phyloP scores from a whole-genome alignment of 495 filamentous ascomycete species.

The Podospora pseudoanserina region DNA sequence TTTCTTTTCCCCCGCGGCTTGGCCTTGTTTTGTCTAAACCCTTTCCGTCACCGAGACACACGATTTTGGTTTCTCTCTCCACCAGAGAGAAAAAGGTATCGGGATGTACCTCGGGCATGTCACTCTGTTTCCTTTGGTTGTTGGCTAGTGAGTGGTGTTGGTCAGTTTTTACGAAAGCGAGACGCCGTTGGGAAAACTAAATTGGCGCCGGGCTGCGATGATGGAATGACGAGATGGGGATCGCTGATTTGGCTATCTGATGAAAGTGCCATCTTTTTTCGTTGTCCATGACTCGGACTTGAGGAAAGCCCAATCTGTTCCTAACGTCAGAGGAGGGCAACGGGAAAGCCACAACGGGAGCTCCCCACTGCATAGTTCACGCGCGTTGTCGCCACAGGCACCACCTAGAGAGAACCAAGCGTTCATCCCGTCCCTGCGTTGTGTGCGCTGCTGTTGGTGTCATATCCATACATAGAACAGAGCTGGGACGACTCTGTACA shows the following conservation, averaged over 20 bases:
- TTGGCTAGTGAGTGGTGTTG: too few species aligned
- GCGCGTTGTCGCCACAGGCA: not conserved
- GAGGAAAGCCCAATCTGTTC: too few species aligned
- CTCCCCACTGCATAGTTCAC: too few species aligned
- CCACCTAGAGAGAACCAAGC: not conserved
- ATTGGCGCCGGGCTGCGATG: too few species aligned
- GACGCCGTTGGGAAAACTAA: not conserved
- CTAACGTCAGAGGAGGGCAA: too few species aligned
- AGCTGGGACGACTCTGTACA: not conserved
- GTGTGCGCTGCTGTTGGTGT: not conserved
- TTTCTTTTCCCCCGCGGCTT: constrained; percentile 14
- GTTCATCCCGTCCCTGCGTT: not conserved
- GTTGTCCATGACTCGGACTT: too few species aligned
- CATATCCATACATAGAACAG: not conserved
- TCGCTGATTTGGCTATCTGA: too few species aligned
- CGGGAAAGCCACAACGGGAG: too few species aligned
- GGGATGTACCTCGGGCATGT: not conserved
- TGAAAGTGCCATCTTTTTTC: too few species aligned
- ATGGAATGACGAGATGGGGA: too few species aligned
- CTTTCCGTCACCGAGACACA: constrained; percentile 17
- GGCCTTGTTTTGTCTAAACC: constrained; percentile 10
- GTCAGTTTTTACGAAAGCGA: not conserved
- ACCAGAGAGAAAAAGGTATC: not conserved
- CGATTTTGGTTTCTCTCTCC: not conserved
- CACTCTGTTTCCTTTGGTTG: not conserved